Evolutionary conservation across 495 filamentous ascomycete species (phyloP).

Genomic region (Schizothecium vesticola): DNA sequence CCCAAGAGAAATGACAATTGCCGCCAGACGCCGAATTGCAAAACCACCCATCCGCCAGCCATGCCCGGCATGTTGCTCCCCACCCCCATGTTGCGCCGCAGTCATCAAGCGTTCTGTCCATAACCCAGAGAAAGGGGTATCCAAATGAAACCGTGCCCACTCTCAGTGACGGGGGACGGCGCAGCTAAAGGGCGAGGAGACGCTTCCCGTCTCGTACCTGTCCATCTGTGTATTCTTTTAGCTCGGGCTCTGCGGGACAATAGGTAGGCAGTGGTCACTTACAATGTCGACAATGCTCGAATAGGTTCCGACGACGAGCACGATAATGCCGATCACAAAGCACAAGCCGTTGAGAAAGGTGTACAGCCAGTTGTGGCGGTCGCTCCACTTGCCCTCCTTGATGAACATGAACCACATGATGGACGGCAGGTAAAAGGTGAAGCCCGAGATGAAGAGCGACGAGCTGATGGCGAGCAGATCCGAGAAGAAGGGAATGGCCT

Average conservation of each 20-base stretch:
- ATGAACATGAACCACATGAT: slow-evolving; percentile 62
- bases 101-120: background rate
- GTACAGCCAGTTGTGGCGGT: slow-evolving; percentile 41
- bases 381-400: slow-evolving; percentile 47
- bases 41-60: background rate
- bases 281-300: slow-evolving; percentile 52
- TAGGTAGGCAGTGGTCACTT: slow-evolving; percentile 24
- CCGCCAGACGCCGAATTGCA: background rate
- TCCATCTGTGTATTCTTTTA: slow-evolving; percentile 34
- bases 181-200: slow-evolving; percentile 48
- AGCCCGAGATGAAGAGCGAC: slow-evolving; percentile 57
- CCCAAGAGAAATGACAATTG: background rate
- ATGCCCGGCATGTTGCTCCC: background rate
- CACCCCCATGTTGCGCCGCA: background rate
- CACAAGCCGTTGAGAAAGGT: slow-evolving; percentile 44
- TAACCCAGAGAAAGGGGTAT: background rate
- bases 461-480: slow-evolving; percentile 57
- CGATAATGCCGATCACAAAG: slow-evolving; percentile 50
- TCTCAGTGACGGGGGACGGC: slow-evolving; percentile 22
- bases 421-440: slow-evolving; percentile 60
- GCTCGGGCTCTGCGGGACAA: background rate
- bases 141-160: background rate
- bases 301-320: slow-evolving; percentile 56
- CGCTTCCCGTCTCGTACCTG: slow-evolving; percentile 37
- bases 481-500: slow-evolving; percentile 68